Percentiles rank a stretch among this genome's conserved stretches.
Conservation (phyloP, 495 filamentous ascomycete genomes). For the Aspergillus kassunensis region DNA sequence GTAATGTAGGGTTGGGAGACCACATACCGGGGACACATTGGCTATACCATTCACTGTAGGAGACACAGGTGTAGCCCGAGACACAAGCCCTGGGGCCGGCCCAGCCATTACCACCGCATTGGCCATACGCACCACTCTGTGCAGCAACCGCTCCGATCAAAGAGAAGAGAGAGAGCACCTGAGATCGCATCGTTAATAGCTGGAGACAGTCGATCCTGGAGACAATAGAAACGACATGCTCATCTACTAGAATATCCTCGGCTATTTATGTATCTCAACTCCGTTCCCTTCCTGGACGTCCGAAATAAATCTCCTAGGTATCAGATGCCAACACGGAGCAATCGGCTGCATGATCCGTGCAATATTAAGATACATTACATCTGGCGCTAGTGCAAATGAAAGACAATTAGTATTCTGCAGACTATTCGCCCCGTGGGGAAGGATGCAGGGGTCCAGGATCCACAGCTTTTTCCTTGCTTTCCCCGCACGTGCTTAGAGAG, state of each 20-base stretch:
- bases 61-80: constrained; percentile 28
- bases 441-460: too few relatives aligned
- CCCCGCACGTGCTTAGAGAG: too few relatives aligned
- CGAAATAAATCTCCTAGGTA: too few relatives aligned
- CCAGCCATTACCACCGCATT: constrained; percentile 33
- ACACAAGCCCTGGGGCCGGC: constrained; percentile 26
- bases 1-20: not conserved
- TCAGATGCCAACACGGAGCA: too few relatives aligned
- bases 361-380: too few relatives aligned
- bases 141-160: constrained; percentile 23
- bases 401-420: too few relatives aligned
- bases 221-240: not conserved
- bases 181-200: not conserved
- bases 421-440: too few relatives aligned
- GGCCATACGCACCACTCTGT: constrained; percentile 28
- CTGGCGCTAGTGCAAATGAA: too few relatives aligned
- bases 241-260: not conserved
- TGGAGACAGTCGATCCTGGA: too few relatives aligned
- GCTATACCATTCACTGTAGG: constrained; percentile 36
- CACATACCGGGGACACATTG: constrained; percentile 29
- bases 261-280: not conserved
- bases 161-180: constrained; percentile 10
- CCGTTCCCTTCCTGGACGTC: not conserved
- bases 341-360: too few relatives aligned
- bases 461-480: too few relatives aligned